phyloP scores from a whole-genome alignment of 495 filamentous ascomycete genomes.

The Apodospora peruviana region DNA sequence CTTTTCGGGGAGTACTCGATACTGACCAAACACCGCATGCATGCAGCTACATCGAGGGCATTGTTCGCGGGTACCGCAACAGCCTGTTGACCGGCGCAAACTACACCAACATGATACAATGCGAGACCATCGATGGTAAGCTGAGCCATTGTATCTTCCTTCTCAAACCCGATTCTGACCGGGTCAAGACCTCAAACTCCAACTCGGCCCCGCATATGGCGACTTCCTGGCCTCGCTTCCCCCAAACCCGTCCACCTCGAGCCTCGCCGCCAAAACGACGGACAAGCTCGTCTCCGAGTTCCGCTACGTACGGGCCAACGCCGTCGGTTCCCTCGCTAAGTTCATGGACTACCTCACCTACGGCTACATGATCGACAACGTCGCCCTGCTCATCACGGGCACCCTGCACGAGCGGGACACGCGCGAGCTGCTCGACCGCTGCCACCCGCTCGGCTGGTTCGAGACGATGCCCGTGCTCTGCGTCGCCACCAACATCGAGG shows the following conservation, averaged over 20 bases:
- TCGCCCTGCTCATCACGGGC: conserved; percentile 95
- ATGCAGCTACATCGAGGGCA: conserved; percentile 85
- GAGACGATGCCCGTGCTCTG: conserved; percentile 97
- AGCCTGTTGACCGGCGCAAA: conserved; percentile 82
- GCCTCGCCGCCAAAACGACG: conserved; percentile 88
- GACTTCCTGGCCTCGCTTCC: conserved; percentile 94
- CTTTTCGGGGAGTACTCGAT: background rate
- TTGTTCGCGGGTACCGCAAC: conserved; percentile 96
- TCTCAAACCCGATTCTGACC: no score
- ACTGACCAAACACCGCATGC: conserved; percentile 4
- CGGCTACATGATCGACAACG: conserved; percentile 99
- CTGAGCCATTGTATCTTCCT: background rate
- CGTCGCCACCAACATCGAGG: conserved; percentile 96
- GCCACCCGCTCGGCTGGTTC: conserved; percentile 97
- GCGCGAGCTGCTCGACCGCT: conserved; percentile 87
- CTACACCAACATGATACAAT: conserved; percentile 96
- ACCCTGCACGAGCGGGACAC: conserved; percentile 98
- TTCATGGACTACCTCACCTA: conserved; percentile 98
- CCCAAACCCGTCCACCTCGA: conserved; percentile 93
- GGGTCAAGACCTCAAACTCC: conserved; percentile 97
- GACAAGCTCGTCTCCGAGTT: conserved; percentile 98
- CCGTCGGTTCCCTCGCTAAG: conserved; percentile 80
- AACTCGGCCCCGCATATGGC: conserved; percentile 93
- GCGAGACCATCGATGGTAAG: conserved; percentile 95
- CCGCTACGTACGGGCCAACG: conserved; percentile 87